Evolutionary conservation across 495 filamentous ascomycete genomes (phyloP).

Genomic region (Hypoxylon cercidicola): DNA sequence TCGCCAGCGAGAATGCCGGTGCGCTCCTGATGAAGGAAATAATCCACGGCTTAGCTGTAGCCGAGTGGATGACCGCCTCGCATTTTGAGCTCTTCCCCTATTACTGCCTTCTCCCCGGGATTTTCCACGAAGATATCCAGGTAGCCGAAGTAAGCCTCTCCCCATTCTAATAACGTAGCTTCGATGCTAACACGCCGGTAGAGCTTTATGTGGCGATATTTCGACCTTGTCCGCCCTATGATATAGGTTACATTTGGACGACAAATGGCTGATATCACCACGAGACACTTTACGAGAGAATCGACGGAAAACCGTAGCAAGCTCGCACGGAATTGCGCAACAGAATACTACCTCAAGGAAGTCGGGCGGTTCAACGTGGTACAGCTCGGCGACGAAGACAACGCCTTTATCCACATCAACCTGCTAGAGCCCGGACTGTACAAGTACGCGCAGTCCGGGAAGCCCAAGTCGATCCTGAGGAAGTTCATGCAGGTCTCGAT

Average conservation of each 20-base stretch:
- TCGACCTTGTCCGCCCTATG: constrained; percentile 19
- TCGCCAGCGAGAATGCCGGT: neutral
- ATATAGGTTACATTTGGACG: constrained; percentile 31
- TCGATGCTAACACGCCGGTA: neutral
- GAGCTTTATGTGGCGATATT: constrained; percentile 19
- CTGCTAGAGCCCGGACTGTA: constrained; percentile 5
- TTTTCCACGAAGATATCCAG: neutral
- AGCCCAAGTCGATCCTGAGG: neutral
- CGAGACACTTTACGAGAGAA: neutral
- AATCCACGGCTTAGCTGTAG: neutral
- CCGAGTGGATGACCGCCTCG: neutral
- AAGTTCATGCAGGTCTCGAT: neutral
- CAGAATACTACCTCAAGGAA: neutral
- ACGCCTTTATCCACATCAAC: constrained; percentile 1
- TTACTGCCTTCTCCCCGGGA: constrained; percentile 24
- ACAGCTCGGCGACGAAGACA: neutral
- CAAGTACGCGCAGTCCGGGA: neutral
- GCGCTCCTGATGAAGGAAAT: constrained; percentile 7
- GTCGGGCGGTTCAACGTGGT: neutral
- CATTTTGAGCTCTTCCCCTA: constrained; percentile 12
- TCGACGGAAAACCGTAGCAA: too few species aligned
- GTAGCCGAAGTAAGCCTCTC: constrained; percentile 13
- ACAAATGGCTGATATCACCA: constrained; percentile 3
- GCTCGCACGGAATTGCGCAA: neutral
- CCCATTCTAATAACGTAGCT: neutral